Conservation (phyloP, 2,329 filamentous ascomycete genomes). For the Xylariaceae sp. region DNA sequence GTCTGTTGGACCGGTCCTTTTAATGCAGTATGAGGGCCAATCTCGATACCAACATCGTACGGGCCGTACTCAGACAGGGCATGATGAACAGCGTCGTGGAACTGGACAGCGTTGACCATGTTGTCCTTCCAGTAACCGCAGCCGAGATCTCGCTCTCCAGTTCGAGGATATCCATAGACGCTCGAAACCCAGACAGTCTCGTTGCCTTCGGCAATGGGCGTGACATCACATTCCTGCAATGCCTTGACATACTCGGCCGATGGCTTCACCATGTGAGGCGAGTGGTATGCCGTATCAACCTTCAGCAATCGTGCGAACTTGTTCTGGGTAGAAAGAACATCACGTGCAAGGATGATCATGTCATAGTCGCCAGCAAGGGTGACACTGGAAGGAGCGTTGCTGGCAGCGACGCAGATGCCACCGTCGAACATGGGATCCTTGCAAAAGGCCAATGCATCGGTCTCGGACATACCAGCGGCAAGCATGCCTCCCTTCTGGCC, state of each 20-base stretch:
- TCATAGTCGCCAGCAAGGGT: conserved; percentile 27
- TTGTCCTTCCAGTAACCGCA: conserved; percentile 37
- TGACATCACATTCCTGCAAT: conserved; percentile 26
- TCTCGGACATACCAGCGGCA: conserved; percentile 21
- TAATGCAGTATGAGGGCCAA: conserved; percentile 27
- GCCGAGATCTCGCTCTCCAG: conserved; percentile 14
- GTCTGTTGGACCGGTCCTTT: conserved; percentile 22
- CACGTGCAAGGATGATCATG: conserved; percentile 14
- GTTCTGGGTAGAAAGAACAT: conserved; percentile 10
- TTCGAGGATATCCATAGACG: conserved; percentile 25
- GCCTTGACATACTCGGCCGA: conserved; percentile 29
- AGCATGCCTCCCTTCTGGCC: conserved; percentile 26
- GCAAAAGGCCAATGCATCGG: conserved; percentile 22
- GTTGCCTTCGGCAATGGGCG: conserved; percentile 17
- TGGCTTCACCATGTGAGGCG: conserved; percentile 39
- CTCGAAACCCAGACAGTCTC: conserved; percentile 36
- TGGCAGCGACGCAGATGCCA: conserved; percentile 23
- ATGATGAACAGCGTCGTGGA: conserved; percentile 29
- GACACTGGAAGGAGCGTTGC: conserved; percentile 22
- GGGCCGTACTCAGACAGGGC: conserved; percentile 15
- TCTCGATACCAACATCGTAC: conserved; percentile 24
- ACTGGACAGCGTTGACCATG: conserved; percentile 36
- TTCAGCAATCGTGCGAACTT: conserved; percentile 32
- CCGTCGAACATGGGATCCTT: conserved; percentile 13
- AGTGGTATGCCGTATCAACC: conserved; percentile 47